Evolutionary conservation across 2,329 filamentous ascomycete genomes (phyloP), one percentile per base, ranked within the genome.

Genomic region (Clonostachys rhizophaga): DNA sequence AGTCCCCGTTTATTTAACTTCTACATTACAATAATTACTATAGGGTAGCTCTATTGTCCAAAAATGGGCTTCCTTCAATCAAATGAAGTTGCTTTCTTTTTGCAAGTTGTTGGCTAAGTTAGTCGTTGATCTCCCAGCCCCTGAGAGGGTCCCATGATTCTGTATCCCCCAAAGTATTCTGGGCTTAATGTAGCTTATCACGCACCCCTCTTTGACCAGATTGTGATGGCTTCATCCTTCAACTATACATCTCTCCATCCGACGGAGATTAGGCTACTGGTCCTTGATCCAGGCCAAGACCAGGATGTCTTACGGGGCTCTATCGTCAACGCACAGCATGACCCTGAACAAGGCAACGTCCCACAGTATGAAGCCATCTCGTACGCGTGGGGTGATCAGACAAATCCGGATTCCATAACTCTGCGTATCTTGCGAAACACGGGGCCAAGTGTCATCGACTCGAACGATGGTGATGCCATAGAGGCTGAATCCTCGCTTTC

Each of bases 291-390:
- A n/a, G 36, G 36, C 36, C 14, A 18, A n/a, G 36, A 18, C 36
- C 3, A n/a, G 36, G 36, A 39, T 14, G 36, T 39, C 12, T 18
- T 39, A 8, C 4, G 14, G 7, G 36, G 12, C 36, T 39, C 36
- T 8, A n/a, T 39, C 8, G 17, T 14, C 36, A 3, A 5, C 14
- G 20, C 16, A 14, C 33, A 39, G 6, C 43, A 16, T 18, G 34
- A 30, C 8, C 42, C 42, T 34, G 42, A 34, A 14, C 16, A 17
- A 14, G 13, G 24, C 24, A 33, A 30, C 11, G 39, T 24, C 43
- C 30, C 36, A 8, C 36, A 35, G 40, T 49, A 49, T 6, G 44
- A 49, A 24, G 47, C 47, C 11, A 33, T 49, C 2, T 49, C 44
- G 1, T 49, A 49, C 8, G 44, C 34, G 3, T 49, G 47, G 44